Percentiles rank a stretch among this genome's conserved stretches.
These are phyloP conservation scores for Macrocystidia cucumis DNA, from an alignment of 1,284 basidiomycete genomes.

Conservation along the genomic window DNA sequence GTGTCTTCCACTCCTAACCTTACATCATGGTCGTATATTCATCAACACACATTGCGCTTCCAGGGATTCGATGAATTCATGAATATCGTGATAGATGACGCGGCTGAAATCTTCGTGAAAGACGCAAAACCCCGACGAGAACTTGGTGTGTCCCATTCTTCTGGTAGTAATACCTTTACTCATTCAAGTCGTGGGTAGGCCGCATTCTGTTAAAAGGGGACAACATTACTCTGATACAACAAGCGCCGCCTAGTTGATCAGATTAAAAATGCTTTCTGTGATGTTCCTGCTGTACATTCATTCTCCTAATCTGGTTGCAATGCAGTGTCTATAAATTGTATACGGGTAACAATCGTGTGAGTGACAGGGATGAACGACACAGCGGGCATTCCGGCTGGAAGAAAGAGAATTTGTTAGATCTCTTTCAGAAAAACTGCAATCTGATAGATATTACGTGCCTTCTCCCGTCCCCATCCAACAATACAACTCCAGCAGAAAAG, in stretches of 20 bases:
- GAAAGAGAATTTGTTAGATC: slow-evolving; percentile 8
- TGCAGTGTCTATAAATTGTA: slow-evolving; percentile 62
- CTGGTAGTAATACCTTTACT: slow-evolving; percentile 7
- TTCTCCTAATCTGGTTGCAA: slow-evolving; percentile 5
- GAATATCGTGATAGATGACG: slow-evolving; percentile 97
- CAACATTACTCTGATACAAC: slow-evolving; percentile 93
- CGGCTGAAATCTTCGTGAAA: slow-evolving; percentile 88
- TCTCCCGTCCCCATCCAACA: slow-evolving; percentile 83
- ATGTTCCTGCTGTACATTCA: slow-evolving; percentile 10
- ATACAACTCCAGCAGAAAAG: slow-evolving; percentile 94
- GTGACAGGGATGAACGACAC: slow-evolving; percentile 73
- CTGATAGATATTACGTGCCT: slow-evolving; percentile 35
- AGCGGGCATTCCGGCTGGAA: slow-evolving; percentile 78
- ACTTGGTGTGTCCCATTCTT: slow-evolving; percentile 45
- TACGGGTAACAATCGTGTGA: slow-evolving; percentile 71
- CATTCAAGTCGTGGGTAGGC: slow-evolving; percentile 47
- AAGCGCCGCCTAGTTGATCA: slow-evolving; percentile 35
- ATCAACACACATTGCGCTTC: background rate
- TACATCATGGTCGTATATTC: slow-evolving; percentile 16
- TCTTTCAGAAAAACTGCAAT: slow-evolving; percentile 5
- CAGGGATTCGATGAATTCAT: slow-evolving; percentile 99
- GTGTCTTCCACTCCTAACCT: slow-evolving; percentile 30
- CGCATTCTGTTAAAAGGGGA: slow-evolving; percentile 93
- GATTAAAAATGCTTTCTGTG: slow-evolving; percentile 9
- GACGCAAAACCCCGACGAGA: slow-evolving; percentile 79